These are phyloP conservation scores for Porcisia hertigi DNA, from an alignment of 208 protist genomes.

Conservation along the genomic window DNA sequence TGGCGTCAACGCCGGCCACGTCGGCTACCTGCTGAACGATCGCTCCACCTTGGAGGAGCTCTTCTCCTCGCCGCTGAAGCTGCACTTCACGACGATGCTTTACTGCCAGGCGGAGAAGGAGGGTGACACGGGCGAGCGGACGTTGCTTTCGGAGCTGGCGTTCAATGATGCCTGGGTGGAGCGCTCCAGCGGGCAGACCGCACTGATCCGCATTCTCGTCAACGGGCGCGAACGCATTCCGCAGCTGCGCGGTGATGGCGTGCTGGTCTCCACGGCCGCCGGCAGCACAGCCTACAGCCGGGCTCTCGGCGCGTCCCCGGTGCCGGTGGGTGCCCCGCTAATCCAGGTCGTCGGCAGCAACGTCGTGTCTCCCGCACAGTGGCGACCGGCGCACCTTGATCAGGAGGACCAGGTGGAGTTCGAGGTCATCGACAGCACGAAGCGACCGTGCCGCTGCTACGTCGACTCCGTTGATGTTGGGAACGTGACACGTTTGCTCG, in stretches of 20 bases:
- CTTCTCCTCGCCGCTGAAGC: slow-evolving; percentile 82
- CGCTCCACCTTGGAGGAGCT: slow-evolving; percentile 79
- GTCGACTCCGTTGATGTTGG: slow-evolving; percentile 88
- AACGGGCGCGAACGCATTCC: slow-evolving; percentile 89
- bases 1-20: slow-evolving; percentile 90
- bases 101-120: slow-evolving; percentile 88
- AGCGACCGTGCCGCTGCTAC: slow-evolving; percentile 87
- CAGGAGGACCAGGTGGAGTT: slow-evolving; percentile 91
- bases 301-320: slow-evolving; percentile 85
- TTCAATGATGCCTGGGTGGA: slow-evolving; percentile 94
- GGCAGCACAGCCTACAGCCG: slow-evolving; percentile 90
- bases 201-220: slow-evolving; percentile 86
- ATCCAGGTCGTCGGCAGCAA: slow-evolving; percentile 92
- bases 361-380: slow-evolving; percentile 87
- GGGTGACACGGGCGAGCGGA: slow-evolving; percentile 58
- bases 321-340: slow-evolving; percentile 83
- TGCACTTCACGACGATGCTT: slow-evolving; percentile 87
- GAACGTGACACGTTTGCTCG: slow-evolving; percentile 78
- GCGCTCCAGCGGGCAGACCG: slow-evolving; percentile 88
- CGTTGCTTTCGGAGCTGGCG: slow-evolving; percentile 78
- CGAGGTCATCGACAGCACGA: slow-evolving; percentile 81
- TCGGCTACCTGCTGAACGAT: slow-evolving; percentile 89
- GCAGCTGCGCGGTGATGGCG: slow-evolving; percentile 81
- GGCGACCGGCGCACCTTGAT: slow-evolving; percentile 83
- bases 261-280: slow-evolving; percentile 86